Evolutionary conservation across 805 yeast genomes (phyloP).

Genomic region (Zygotorulaspora chibaensis): DNA sequence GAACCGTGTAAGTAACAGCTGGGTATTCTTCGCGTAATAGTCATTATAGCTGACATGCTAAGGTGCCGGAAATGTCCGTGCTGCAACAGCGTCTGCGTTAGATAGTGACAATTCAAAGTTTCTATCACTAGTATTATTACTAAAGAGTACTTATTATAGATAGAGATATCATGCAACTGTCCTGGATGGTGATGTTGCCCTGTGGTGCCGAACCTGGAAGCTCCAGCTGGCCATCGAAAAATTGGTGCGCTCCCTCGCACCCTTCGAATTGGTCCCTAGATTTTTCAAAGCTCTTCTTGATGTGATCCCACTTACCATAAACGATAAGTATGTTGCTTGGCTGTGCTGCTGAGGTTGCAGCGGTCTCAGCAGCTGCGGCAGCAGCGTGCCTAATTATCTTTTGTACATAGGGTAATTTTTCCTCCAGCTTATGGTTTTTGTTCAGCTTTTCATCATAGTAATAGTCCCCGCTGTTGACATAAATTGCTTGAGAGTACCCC

Average conservation of each 20-base stretch:
- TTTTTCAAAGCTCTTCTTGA: constrained; percentile 47
- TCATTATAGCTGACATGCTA: no score
- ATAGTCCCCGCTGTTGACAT: constrained; percentile 64
- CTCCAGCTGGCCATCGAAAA: constrained; percentile 61
- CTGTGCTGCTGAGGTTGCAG: constrained; percentile 8
- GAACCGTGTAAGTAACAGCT: no score
- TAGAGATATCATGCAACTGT: constrained; percentile 58
- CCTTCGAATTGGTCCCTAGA: constrained; percentile 51
- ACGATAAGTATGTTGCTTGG: constrained; percentile 46
- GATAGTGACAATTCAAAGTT: no score
- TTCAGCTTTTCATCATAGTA: constrained; percentile 36
- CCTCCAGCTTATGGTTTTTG: constrained; percentile 21
- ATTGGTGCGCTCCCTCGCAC: constrained; percentile 50
- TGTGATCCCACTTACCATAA: constrained; percentile 59
- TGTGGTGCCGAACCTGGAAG: constrained; percentile 50
- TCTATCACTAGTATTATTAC: background rate
- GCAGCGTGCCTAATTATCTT: constrained; percentile 24
- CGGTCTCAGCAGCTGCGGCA: constrained; percentile 21
- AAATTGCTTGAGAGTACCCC: constrained; percentile 68
- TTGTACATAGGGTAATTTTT: constrained; percentile 26
- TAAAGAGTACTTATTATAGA: constrained; percentile 31
- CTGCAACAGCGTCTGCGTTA: no score
- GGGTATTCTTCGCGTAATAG: no score
- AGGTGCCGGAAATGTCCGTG: no score
- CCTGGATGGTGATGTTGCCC: constrained; percentile 53